Evolutionary conservation across 129 eudicot species (phyloP), one percentile per base, ranked within the genome.

Genomic region (Tagetes patula): DNA sequence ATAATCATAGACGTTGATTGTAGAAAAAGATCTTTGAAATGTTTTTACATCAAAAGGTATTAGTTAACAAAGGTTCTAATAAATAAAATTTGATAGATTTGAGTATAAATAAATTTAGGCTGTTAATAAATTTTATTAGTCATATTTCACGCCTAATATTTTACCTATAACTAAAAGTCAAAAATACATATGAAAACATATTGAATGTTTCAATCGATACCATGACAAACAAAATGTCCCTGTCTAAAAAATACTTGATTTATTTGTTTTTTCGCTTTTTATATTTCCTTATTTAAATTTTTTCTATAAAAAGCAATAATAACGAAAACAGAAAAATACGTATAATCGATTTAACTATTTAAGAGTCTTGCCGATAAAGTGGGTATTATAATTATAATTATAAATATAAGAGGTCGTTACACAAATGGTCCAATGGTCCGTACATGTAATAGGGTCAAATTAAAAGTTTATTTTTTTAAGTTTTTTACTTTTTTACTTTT

Each of bases 211-310:
- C 43, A 20, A 20, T 20, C 27, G 27, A 20, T 20, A 20, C 27
- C 27, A 20, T 20, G 27, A 32, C 58, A 45, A 67, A 67, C 72
- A 45, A 67, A 67, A 12, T 3, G 72, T 67, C 56, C 42, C 30
- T 31, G 41, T 67, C 56, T 67, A 31, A 1, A 45, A 37, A n/a
- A 49, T 67, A 45, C n/a, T 20, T 65, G 8, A 27, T 42, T 67
- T 43, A 13, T 32, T 43, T 43, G 55, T 66, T 43, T 27, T 3
- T 65, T 2, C 55, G 13, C 4, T 9, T 66, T 7, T 46, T 40
- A 20, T n/a, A 13, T 13, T 38, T 31, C 0, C 14, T 6, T 4
- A 32, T 64, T 64, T 64, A 13, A 4, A 20, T 8, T 1, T 54
- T 54, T 54, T 54, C 61, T 54, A 54, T 1, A 54, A 54, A 54